Conservation (phyloP, 2,329 filamentous ascomycete species). For the Exophiala oligosperma region DNA sequence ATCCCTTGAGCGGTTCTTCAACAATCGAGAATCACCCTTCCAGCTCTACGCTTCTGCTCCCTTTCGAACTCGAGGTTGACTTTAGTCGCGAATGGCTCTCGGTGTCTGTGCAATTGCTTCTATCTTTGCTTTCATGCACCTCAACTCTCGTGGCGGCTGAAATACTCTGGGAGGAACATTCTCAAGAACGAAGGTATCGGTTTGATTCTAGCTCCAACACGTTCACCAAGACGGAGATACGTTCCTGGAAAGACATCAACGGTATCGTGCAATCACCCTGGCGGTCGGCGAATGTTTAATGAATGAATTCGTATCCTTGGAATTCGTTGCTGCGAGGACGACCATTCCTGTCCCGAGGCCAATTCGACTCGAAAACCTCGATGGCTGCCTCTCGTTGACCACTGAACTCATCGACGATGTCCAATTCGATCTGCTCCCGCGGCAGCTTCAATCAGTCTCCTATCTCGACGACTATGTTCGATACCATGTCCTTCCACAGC, state of each 20-base stretch:
- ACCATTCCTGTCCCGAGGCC: slow-evolving; percentile 26
- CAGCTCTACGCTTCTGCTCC: too few relatives aligned
- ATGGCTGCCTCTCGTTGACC: slow-evolving; percentile 7
- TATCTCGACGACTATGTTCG: slow-evolving; percentile 13
- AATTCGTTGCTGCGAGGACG: slow-evolving; percentile 24
- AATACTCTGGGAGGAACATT: background rate
- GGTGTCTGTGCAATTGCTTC: too few relatives aligned
- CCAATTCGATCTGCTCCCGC: slow-evolving; percentile 5
- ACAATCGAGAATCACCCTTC: too few relatives aligned
- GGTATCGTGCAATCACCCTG: slow-evolving; percentile 2
- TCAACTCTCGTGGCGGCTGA: background rate
- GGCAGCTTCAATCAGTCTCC: slow-evolving; percentile 1
- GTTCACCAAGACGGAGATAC: slow-evolving; percentile 15
- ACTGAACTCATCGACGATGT: slow-evolving; percentile 11
- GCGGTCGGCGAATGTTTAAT: slow-evolving; percentile 6
- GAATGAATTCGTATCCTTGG: slow-evolving; percentile 10
- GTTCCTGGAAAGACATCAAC: slow-evolving; percentile 7
- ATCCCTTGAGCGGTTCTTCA: too few relatives aligned
- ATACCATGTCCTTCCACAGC: slow-evolving; percentile 4
- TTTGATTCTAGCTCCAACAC: background rate
- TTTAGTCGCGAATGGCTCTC: too few relatives aligned
- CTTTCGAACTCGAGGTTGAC: too few relatives aligned
- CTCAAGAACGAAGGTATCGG: slow-evolving; percentile 11
- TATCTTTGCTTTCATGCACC: too few relatives aligned
- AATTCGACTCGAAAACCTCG: slow-evolving; percentile 6